Percentiles rank a stretch among this genome's conserved stretches.
Evolutionary conservation across 108 stramenopile species (phyloP).

Genomic region (Stephanodiscus minutulus): DNA sequence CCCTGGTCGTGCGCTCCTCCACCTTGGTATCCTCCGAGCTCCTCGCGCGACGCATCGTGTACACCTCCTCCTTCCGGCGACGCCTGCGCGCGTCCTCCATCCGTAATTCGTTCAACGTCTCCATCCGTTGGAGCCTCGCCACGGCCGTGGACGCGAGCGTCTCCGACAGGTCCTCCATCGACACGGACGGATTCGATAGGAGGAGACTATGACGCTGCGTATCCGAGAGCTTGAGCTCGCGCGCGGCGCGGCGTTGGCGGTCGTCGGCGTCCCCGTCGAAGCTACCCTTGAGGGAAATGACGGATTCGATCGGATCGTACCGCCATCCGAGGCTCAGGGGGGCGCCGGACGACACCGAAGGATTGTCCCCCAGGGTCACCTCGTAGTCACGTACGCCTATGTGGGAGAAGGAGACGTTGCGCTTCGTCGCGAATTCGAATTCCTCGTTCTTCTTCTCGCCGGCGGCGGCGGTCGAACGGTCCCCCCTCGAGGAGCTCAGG

Average conservation of each 20-base stretch:
- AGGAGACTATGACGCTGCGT: conserved; percentile 6
- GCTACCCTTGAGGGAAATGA: background rate
- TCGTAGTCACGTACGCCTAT: conserved; percentile 50
- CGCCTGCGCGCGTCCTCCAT: conserved; percentile 1
- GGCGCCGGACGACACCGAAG: conserved; percentile 43
- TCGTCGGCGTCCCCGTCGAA: background rate
- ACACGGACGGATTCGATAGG: conserved; percentile 7
- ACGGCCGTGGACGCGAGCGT: background rate
- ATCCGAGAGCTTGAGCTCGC: conserved; percentile 7
- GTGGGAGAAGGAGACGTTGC: conserved; percentile 34
- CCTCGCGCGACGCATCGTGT: too few species aligned
- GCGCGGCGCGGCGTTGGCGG: background rate
- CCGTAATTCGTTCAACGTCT: conserved; percentile 12
- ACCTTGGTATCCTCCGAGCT: too few species aligned
- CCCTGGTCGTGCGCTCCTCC: too few species aligned
- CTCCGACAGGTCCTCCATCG: conserved; percentile 7
- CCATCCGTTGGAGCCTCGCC: conserved; percentile 12
- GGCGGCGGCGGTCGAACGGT: background rate
- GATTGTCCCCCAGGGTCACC: conserved; percentile 59
- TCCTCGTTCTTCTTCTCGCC: conserved; percentile 10
- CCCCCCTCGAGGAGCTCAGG: conserved; percentile 8
- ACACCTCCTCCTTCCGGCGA: background rate
- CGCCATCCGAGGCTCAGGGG: conserved; percentile 58
- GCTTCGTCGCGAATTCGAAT: background rate
- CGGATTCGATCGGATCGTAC: conserved; percentile 23